Conservation (phyloP, 169 alveolate genomes). For the Eimeria sp. region DNA sequence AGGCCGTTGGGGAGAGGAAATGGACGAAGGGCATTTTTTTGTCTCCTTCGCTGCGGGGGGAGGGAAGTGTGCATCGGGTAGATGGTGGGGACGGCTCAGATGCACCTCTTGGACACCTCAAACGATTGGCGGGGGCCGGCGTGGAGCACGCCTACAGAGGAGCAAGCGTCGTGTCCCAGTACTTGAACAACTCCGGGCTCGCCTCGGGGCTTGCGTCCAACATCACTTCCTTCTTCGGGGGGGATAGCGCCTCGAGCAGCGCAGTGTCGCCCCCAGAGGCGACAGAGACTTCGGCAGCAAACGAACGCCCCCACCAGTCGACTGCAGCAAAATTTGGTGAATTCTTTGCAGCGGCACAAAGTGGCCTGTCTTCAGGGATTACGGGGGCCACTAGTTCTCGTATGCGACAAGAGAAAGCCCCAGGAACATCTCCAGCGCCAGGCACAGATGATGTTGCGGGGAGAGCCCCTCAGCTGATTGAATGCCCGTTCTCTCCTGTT, state of each 20-base stretch:
- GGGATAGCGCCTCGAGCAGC: conserved; percentile 39
- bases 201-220: conserved; percentile 57
- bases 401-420: background rate
- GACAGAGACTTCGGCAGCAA: background rate
- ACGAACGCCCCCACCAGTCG: conserved; percentile 44
- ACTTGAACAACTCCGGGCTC: conserved; percentile 47
- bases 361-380: background rate
- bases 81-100: conserved; percentile 16
- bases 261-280: conserved; percentile 15
- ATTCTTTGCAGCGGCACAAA: conserved; percentile 32
- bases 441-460: background rate
- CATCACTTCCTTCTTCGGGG: conserved; percentile 46
- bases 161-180: conserved; percentile 66
- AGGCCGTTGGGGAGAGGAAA: background rate
- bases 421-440: background rate
- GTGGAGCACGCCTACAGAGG: conserved; percentile 74
- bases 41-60: conserved; percentile 31
- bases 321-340: conserved; percentile 46
- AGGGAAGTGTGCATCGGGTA: background rate
- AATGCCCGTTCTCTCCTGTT: background rate
- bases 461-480: conserved; percentile 38
- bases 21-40: conserved; percentile 2
- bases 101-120: conserved; percentile 69
- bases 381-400: background rate
- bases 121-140: conserved; percentile 64